Conservation (phyloP, 23 red algal species). For the Gracilaria gracilis region DNA sequence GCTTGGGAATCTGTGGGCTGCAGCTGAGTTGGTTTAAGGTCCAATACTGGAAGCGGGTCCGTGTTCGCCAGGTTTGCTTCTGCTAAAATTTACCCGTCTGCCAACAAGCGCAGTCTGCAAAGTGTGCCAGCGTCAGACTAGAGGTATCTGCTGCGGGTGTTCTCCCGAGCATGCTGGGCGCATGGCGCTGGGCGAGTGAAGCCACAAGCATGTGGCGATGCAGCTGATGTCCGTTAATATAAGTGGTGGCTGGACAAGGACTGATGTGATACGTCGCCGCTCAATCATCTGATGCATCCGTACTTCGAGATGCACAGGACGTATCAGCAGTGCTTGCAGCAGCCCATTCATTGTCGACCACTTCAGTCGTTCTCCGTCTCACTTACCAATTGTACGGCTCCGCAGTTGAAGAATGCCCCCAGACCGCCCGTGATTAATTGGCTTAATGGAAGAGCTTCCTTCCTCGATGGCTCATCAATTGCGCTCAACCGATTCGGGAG, state of each 20-base stretch:
- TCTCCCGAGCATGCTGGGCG: too few relatives aligned
- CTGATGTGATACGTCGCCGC: constrained; percentile 58
- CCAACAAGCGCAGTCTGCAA: too few relatives aligned
- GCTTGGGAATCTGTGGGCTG: neutral
- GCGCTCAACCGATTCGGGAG: constrained; percentile 32
- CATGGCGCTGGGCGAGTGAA: too few relatives aligned
- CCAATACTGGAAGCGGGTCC: neutral
- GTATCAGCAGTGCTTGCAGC: constrained; percentile 14
- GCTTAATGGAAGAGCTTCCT: constrained; percentile 37
- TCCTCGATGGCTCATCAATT: constrained; percentile 6
- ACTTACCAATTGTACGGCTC: constrained; percentile 11
- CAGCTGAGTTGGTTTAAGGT: neutral
- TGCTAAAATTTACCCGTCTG: too few relatives aligned
- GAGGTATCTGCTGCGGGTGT: too few relatives aligned
- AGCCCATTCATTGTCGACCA: constrained; percentile 39
- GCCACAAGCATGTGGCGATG: too few relatives aligned
- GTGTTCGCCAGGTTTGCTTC: neutral
- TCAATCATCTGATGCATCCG: constrained; percentile 6
- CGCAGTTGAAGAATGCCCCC: neutral
- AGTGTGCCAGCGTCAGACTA: too few relatives aligned
- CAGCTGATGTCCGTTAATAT: too few relatives aligned
- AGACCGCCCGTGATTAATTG: neutral
- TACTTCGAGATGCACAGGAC: constrained; percentile 67
- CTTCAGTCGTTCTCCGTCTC: constrained; percentile 44
- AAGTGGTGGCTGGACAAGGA: constrained; percentile 62